Conservation (phyloP, 2,329 filamentous ascomycete genomes). For the Tolypocladium capitatum region DNA sequence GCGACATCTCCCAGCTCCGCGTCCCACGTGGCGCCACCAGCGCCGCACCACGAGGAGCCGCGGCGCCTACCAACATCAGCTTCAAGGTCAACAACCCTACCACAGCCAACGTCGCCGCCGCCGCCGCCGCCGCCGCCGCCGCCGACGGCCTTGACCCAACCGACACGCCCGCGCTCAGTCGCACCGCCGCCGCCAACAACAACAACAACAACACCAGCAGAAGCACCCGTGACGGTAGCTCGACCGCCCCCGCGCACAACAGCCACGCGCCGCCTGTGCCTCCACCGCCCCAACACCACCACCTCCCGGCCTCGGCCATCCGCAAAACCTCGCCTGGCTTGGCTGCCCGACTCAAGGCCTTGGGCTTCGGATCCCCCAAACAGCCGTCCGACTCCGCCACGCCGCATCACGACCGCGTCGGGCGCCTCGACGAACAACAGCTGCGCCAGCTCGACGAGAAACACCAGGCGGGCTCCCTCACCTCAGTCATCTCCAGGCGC, state of each 20-base stretch:
- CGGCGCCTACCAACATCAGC: conserved; percentile 4
- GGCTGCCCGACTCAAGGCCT: conserved; percentile 50
- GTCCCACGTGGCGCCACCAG: conserved; percentile 15
- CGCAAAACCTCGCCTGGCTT: conserved; percentile 52
- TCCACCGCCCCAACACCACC: conserved; percentile 10
- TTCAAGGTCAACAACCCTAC: neutral
- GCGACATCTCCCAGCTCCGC: conserved; percentile 12
- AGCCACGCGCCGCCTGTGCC: conserved; percentile 1
- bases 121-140: conserved; percentile 1
- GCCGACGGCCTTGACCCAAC: neutral
- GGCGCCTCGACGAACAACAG: conserved; percentile 57
- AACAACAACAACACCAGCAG: neutral
- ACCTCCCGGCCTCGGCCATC: conserved; percentile 14
- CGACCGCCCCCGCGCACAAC: conserved; percentile 1
- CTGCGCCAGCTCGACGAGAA: conserved; percentile 56
- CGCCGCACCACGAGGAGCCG: conserved; percentile 10
- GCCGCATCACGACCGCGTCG: conserved; percentile 35
- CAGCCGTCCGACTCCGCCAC: conserved; percentile 16
- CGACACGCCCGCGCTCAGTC: conserved; percentile 4
- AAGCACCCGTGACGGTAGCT: conserved; percentile 3
- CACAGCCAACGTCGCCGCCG: neutral
- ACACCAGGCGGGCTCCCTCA: conserved; percentile 42
- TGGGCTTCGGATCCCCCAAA: conserved; percentile 41
- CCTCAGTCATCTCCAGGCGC: conserved; percentile 44
- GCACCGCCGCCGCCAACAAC: conserved; percentile 2